phyloP scores from a whole-genome alignment of 2,329 filamentous ascomycete species.

The Phialophora verrucosa region DNA sequence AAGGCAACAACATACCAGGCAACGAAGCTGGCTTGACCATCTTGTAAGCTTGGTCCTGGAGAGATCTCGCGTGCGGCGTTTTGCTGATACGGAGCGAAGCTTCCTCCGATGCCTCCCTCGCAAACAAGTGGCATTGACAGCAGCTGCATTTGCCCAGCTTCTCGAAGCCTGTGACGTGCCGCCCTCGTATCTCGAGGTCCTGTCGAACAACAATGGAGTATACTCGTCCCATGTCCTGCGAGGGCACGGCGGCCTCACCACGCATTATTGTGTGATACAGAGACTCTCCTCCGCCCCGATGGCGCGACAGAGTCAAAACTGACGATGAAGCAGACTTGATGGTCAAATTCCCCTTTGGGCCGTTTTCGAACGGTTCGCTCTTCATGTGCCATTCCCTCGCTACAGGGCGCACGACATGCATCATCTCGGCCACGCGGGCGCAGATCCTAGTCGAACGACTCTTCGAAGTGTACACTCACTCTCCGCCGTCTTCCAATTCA shows the following conservation, averaged over 20 bases:
- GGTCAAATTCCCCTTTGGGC: constrained; percentile 17
- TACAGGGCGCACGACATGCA: not conserved
- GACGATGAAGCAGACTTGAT: constrained; percentile 9
- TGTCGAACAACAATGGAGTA: constrained; percentile 18
- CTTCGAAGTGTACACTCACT: constrained; percentile 7
- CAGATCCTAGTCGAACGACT: constrained; percentile 11
- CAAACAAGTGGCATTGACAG: constrained; percentile 2
- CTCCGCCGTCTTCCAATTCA: not conserved
- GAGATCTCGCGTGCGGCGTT: no score
- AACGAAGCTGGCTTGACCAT: not conserved
- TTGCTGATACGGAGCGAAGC: not conserved
- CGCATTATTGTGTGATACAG: not conserved
- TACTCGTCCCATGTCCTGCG: constrained; percentile 5
- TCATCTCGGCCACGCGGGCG: constrained; percentile 3
- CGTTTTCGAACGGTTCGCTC: constrained; percentile 18
- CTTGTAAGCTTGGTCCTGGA: not conserved
- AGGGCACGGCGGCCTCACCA: not conserved
- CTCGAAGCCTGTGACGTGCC: constrained; percentile 10
- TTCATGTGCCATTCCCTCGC: constrained; percentile 7
- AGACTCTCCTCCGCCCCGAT: no score
- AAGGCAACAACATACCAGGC: not conserved
- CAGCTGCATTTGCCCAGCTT: constrained; percentile 11
- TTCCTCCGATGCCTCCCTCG: constrained; percentile 9
- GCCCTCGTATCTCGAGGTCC: constrained; percentile 17
- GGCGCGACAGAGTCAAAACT: not conserved